Evolutionary conservation across 1,139 yeast genomes (phyloP).

Genomic region (Diutina catenulata): DNA sequence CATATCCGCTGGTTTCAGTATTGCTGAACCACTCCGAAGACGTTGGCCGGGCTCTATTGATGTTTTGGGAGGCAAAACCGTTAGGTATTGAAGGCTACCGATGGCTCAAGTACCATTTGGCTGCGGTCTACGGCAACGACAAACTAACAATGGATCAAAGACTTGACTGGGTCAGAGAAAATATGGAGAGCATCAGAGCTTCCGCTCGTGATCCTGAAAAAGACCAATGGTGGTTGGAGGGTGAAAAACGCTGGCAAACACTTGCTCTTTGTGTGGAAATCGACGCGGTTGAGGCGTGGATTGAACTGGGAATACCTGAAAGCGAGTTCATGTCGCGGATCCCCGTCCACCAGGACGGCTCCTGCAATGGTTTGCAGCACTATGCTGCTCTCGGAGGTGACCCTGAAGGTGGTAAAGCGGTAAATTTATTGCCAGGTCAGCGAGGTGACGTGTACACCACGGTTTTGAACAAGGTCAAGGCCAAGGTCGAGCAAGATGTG

Average conservation of each 20-base stretch:
- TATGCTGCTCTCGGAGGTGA: slow-evolving; percentile 34
- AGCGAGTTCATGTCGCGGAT: slow-evolving; percentile 19
- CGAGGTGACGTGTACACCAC: slow-evolving; percentile 26
- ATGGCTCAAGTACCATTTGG: slow-evolving; percentile 33
- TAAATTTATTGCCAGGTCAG: slow-evolving; percentile 19
- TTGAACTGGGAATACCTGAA: slow-evolving; percentile 9
- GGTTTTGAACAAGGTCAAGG: slow-evolving; percentile 19
- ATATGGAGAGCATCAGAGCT: slow-evolving; percentile 14
- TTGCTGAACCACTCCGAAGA: slow-evolving; percentile 30
- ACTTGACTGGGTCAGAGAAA: slow-evolving; percentile 16
- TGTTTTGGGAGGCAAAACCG: slow-evolving; percentile 28
- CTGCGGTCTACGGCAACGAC: slow-evolving; percentile 23
- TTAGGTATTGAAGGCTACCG: slow-evolving; percentile 23
- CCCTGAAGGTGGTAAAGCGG: slow-evolving; percentile 24
- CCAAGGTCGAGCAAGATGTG: slow-evolving; percentile 11
- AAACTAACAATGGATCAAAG: slow-evolving; percentile 17
- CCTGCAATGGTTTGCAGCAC: slow-evolving; percentile 38
- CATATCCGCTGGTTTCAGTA: slow-evolving; percentile 27
- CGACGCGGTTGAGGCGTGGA: slow-evolving; percentile 9
- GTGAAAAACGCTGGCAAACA: slow-evolving; percentile 32
- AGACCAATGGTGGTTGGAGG: slow-evolving; percentile 25
- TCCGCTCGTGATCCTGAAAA: slow-evolving; percentile 21
- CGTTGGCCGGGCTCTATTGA: slow-evolving; percentile 20
- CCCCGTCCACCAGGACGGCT: slow-evolving; percentile 35
- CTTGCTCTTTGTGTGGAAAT: slow-evolving; percentile 27